Percentiles rank a stretch among this genome's conserved stretches.
These are phyloP conservation scores for Penicillium odoratum DNA, from an alignment of 495 filamentous ascomycete species.

Conservation along the genomic window DNA sequence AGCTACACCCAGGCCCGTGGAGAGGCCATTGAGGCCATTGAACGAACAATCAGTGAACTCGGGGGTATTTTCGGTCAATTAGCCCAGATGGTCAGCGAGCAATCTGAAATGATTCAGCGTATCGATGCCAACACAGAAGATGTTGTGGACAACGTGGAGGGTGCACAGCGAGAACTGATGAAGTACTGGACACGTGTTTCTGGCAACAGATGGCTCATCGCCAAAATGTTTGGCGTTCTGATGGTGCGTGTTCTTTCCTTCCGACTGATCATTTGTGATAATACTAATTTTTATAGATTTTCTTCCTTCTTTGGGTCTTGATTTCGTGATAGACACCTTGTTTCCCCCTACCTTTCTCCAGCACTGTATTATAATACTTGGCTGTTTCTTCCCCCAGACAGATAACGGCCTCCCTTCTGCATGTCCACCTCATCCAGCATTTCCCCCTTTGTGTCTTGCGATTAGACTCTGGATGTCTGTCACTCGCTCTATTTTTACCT, in stretches of 20 bases:
- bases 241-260: conserved; percentile 52
- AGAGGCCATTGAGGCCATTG: conserved; percentile 95
- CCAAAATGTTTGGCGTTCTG: conserved; percentile 96
- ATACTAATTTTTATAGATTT: conserved; percentile 42
- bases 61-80: conserved; percentile 96
- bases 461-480: conserved; percentile 26
- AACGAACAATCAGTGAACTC: conserved; percentile 90
- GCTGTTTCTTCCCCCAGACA: conserved; percentile 9
- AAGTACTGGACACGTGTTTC: conserved; percentile 96
- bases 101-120: conserved; percentile 88
- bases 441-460: conserved; percentile 17
- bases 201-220: conserved; percentile 93
- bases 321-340: conserved; percentile 48
- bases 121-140: conserved; percentile 96
- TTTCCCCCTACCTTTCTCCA: conserved; percentile 10
- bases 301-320: conserved; percentile 62
- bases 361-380: conserved; percentile 44
- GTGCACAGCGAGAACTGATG: conserved; percentile 86
- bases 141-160: conserved; percentile 95
- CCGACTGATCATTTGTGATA: not conserved
- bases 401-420: conserved; percentile 17
- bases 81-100: conserved; percentile 96
- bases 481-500: conserved; percentile 12
- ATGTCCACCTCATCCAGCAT: conserved; percentile 21
- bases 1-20: conserved; percentile 90